Conservation (phyloP, 2,329 filamentous ascomycete species). For the Colletotrichum sublineola region DNA sequence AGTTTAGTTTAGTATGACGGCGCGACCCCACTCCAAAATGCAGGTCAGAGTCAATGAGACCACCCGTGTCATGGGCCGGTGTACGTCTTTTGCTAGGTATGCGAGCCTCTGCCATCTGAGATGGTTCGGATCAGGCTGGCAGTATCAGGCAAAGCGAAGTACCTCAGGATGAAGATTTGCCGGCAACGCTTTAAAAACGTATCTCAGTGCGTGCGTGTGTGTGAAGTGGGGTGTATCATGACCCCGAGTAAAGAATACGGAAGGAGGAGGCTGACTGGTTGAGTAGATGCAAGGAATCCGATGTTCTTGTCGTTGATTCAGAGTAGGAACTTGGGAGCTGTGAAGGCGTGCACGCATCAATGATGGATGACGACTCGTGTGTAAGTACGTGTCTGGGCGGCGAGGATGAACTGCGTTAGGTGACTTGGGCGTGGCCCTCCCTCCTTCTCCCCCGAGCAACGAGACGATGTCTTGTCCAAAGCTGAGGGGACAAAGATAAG, state of each 20-base stretch:
- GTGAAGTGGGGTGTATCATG: not conserved
- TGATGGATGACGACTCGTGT: not conserved
- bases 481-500: not conserved
- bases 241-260: not conserved
- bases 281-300: not conserved
- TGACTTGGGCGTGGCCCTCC: not conserved
- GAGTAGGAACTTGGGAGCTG: not conserved
- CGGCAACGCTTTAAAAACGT: not conserved
- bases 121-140: not conserved
- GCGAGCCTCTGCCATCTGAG: not conserved
- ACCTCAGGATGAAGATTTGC: not conserved
- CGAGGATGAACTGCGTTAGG: not conserved
- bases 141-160: not conserved
- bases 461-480: not conserved
- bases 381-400: not conserved
- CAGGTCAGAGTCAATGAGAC: conserved; percentile 1
- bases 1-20: conserved; percentile 4
- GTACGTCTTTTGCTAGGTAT: not conserved
- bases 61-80: not conserved
- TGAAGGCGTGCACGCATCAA: not conserved
- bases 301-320: conserved; percentile 2
- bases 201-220: no score
- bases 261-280: not conserved
- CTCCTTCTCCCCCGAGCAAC: not conserved
- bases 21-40: conserved; percentile 4